A percentile compares a stretch with the other conserved stretches of the same genome.
These are phyloP conservation scores for Dioscorea alata DNA, from an alignment of 106 monocot species.

Conservation along the genomic window DNA sequence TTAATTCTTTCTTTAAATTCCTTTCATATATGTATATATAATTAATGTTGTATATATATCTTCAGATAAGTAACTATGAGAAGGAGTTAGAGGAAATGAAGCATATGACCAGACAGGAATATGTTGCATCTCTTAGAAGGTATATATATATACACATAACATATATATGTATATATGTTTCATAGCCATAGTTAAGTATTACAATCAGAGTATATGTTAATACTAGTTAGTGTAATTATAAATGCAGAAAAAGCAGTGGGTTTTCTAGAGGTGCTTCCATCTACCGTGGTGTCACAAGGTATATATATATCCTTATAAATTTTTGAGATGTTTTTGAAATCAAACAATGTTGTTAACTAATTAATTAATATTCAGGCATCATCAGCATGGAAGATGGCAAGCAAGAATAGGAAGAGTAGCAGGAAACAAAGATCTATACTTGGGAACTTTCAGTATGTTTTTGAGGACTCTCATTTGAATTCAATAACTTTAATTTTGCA, in stretches of 20 bases:
- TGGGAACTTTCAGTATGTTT: constrained; percentile 93
- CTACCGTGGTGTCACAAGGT: constrained; percentile 97
- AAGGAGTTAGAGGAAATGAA: constrained; percentile 98
- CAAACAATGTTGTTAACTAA: neutral
- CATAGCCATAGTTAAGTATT: no score
- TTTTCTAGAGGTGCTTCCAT: constrained; percentile 97
- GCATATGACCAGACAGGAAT: constrained; percentile 98
- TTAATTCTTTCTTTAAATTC: no score
- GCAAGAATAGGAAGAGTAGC: constrained; percentile 97
- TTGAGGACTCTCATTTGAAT: neutral
- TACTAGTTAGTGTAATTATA: neutral
- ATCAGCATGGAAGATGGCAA: constrained; percentile 99
- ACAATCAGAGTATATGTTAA: no score
- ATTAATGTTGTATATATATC: neutral
- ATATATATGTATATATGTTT: neutral
- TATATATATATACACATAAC: neutral
- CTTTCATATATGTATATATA: no score
- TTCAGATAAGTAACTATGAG: constrained; percentile 83
- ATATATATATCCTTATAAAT: constrained; percentile 6
- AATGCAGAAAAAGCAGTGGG: constrained; percentile 93
- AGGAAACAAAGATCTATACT: constrained; percentile 95
- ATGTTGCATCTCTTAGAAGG: constrained; percentile 95
- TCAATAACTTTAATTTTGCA: neutral
- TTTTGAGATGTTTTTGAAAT: neutral
- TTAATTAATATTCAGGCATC: constrained; percentile 49